Evolutionary conservation across 176 grass and related monocot species (phyloP).

Genomic region (Paspalum vaginatum): DNA sequence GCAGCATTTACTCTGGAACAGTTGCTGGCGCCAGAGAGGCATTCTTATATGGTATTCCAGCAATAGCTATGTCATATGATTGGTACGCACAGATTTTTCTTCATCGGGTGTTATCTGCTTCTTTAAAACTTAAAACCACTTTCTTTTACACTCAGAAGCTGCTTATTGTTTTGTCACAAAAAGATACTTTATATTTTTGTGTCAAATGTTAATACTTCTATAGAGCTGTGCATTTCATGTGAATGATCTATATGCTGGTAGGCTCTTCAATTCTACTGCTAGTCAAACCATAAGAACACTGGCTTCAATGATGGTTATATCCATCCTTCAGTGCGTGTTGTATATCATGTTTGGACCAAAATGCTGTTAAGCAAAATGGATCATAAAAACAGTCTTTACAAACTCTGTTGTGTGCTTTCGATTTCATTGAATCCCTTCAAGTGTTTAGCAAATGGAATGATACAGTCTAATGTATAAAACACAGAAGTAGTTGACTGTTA

Average conservation of each 20-base stretch:
- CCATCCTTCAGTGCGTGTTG: neutral
- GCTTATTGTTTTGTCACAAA: constrained; percentile 3
- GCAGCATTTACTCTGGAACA: constrained; percentile 92
- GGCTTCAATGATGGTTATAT: neutral
- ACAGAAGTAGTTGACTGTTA: constrained; percentile 3
- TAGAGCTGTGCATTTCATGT: neutral
- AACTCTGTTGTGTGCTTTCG: neutral
- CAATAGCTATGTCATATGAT: constrained; percentile 89
- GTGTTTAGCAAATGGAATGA: neutral
- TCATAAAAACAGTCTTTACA: neutral
- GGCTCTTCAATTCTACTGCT: neutral
- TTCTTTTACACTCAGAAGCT: neutral
- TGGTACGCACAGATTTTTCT: constrained; percentile 56
- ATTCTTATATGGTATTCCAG: constrained; percentile 78
- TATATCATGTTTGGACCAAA: neutral
- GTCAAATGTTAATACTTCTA: neutral
- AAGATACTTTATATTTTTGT: neutral
- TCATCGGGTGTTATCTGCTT: neutral
- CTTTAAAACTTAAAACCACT: neutral
- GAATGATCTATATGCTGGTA: neutral
- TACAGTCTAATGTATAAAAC: constrained; percentile 22
- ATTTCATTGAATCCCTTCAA: neutral
- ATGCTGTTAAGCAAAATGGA: neutral
- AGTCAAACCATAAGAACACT: neutral
- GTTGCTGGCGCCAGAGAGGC: constrained; percentile 95